Evolutionary conservation across 305 asterid genomes (phyloP).

Genomic region (Fraxinus dipetala): DNA sequence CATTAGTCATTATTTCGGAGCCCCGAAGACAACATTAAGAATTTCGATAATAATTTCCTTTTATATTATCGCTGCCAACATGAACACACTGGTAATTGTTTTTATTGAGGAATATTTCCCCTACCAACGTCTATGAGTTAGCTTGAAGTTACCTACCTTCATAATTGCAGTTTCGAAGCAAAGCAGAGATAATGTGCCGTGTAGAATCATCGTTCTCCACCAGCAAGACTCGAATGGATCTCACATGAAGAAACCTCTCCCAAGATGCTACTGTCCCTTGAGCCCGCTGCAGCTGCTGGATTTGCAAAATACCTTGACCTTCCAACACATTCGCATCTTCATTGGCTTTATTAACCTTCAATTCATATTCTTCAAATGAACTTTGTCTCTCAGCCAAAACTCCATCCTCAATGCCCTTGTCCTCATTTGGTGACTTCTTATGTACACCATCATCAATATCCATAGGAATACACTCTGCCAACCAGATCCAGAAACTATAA

Average conservation of each 20-base stretch:
- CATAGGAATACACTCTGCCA: conserved; percentile 36
- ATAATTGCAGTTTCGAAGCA: conserved; percentile 82
- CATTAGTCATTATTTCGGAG: conserved; percentile 2
- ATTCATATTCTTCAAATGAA: conserved; percentile 5
- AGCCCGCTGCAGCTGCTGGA: conserved; percentile 38
- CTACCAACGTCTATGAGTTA: background rate
- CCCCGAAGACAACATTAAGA: conserved; percentile 1
- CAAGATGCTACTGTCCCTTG: conserved; percentile 50
- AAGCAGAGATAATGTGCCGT: conserved; percentile 72
- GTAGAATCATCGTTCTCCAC: conserved; percentile 88
- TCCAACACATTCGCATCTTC: conserved; percentile 29
- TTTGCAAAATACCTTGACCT: conserved; percentile 23
- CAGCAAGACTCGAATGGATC: conserved; percentile 70
- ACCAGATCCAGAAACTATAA: conserved; percentile 31
- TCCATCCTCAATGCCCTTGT: conserved; percentile 23
- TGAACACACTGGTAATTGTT: background rate
- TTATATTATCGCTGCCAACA: background rate
- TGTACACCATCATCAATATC: conserved; percentile 23
- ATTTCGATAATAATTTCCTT: background rate
- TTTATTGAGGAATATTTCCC: background rate
- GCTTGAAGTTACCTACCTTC: conserved; percentile 49
- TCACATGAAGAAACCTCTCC: conserved; percentile 84
- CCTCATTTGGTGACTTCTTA: conserved; percentile 20
- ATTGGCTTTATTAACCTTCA: conserved; percentile 4
- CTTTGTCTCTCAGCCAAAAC: conserved; percentile 16